Evolutionary conservation across 2,329 filamentous ascomycete species (phyloP), one percentile per base, ranked within the genome.

Genomic region (Scedosporium apiospermum): DNA sequence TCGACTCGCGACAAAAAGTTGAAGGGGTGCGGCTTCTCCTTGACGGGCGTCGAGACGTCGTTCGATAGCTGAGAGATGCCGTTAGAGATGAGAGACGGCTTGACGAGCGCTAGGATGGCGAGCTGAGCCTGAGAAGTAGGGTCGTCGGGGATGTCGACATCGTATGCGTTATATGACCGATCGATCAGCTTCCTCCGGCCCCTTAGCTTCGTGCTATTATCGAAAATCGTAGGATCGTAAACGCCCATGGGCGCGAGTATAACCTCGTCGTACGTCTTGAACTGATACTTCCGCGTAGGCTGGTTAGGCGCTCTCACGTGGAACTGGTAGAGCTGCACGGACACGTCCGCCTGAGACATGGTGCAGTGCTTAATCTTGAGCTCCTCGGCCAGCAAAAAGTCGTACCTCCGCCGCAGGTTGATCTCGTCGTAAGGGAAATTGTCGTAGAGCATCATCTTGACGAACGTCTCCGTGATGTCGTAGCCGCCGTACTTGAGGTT

Each of bases 371-470:
- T 96, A 68, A 89, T 90, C 79, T 99, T 99, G 64, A 99, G 80
- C 77, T 99, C 95, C 74, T 99, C 95, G 1, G 93, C 93, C 26
- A 99, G 81, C 44, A 98, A 76, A 68, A 93, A 97, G 72, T 99
- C 95, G 70, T 97, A 96, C 58, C 95, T 86, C 62, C 92, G 84
- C 73, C 86, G 88, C 30, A 99, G 80, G 71, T 99, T 96, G 76
- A 99, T 96, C 21, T 97, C 93, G 58, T 89, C 84, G 72, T 99
- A 99, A 4, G 96, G 93, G 69, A 99, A 97, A 69, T 95, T 89
- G 73, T 97, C 93, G 74, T 89, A 92, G 2, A 99, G 84, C 89
- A 98, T 92, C 93, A 98, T 98, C 76, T 95, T 96, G 72, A 96
- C 83, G 70, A 99, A 97, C 0, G 91, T 90, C 69, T 96, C 91